A percentile compares a stretch with the other conserved stretches of the same genome.
Evolutionary conservation across 495 filamentous ascomycete genomes (phyloP).

Genomic region (Penicillium subrubescens): DNA sequence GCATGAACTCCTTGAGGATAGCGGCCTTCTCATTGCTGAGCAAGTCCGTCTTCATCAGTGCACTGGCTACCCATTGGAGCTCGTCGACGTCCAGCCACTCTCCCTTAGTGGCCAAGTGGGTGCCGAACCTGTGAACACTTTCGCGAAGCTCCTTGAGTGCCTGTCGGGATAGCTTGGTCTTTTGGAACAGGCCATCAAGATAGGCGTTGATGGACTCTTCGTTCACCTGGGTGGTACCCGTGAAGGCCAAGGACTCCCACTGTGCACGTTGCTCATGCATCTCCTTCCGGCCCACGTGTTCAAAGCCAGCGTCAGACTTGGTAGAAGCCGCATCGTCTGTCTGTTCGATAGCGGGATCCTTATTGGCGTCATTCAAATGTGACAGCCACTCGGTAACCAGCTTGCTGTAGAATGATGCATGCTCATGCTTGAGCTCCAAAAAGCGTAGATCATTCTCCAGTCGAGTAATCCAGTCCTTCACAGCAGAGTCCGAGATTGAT

Average conservation of each 20-base stretch:
- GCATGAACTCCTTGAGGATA: conserved; percentile 61
- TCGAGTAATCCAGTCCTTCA: conserved; percentile 49
- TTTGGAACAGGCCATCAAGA: conserved; percentile 54
- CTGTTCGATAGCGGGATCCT: background rate
- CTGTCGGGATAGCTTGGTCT: conserved; percentile 39
- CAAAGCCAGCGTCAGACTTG: conserved; percentile 26
- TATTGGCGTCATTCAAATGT: conserved; percentile 28
- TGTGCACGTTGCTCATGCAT: conserved; percentile 52
- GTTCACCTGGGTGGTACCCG: conserved; percentile 45
- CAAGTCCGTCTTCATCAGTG: conserved; percentile 57
- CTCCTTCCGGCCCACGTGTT: conserved; percentile 45
- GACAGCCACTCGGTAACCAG: conserved; percentile 66
- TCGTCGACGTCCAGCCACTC: conserved; percentile 38
- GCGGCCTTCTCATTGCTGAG: conserved; percentile 60
- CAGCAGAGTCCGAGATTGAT: conserved; percentile 49
- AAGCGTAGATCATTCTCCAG: conserved; percentile 52
- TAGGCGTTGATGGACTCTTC: conserved; percentile 48
- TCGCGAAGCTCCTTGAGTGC: conserved; percentile 47
- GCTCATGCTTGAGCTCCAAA: conserved; percentile 59
- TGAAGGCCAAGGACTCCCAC: conserved; percentile 65
- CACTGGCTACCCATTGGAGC: conserved; percentile 54
- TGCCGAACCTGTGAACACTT: conserved; percentile 49
- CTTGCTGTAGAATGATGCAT: conserved; percentile 61
- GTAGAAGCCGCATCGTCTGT: conserved; percentile 14
- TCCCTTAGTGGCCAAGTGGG: conserved; percentile 32